Evolutionary conservation across 208 protist genomes (phyloP).

Genomic region (Trypanosoma vivax): DNA sequence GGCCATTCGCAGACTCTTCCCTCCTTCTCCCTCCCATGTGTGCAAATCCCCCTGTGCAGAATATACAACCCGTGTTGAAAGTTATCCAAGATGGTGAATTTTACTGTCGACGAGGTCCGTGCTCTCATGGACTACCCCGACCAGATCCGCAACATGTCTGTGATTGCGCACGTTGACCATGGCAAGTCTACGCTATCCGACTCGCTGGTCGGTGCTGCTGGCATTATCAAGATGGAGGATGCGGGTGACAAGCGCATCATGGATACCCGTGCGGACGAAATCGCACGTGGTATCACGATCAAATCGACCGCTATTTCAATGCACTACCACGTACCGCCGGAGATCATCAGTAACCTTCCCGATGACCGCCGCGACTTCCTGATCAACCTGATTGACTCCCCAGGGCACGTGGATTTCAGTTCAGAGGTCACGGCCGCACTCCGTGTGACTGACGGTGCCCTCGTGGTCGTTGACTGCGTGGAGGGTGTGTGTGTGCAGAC

Average conservation of each 20-base stretch:
- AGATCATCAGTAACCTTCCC: conserved; percentile 46
- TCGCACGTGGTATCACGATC: conserved; percentile 99
- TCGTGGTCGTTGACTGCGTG: conserved; percentile 98
- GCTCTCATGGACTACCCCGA: conserved; percentile 63
- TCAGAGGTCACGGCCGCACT: conserved; percentile 99
- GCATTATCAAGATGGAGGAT: conserved; percentile 92
- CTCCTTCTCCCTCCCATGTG: neutral
- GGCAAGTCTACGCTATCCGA: conserved; percentile 94
- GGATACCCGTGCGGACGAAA: conserved; percentile 69
- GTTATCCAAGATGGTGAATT: conserved; percentile 62
- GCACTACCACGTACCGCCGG: conserved; percentile 93
- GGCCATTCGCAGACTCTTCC: neutral
- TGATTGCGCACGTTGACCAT: conserved; percentile 74
- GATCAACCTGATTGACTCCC: conserved; percentile 93
- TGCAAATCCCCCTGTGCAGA: neutral
- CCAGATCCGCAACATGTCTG: conserved; percentile 78
- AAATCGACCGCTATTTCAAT: conserved; percentile 99
- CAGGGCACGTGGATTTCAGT: conserved; percentile 99
- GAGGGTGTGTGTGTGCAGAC: conserved; percentile 99
- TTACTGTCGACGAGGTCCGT: conserved; percentile 72
- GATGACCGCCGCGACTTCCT: conserved; percentile 78
- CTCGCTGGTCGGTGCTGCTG: conserved; percentile 92
- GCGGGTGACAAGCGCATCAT: conserved; percentile 67
- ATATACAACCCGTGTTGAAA: conserved; percentile 10
- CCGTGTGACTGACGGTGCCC: conserved; percentile 98